Base-by-base conservation (phyloP, 495 filamentous ascomycete species). In the Pseudevernia furfuracea region DNA sequence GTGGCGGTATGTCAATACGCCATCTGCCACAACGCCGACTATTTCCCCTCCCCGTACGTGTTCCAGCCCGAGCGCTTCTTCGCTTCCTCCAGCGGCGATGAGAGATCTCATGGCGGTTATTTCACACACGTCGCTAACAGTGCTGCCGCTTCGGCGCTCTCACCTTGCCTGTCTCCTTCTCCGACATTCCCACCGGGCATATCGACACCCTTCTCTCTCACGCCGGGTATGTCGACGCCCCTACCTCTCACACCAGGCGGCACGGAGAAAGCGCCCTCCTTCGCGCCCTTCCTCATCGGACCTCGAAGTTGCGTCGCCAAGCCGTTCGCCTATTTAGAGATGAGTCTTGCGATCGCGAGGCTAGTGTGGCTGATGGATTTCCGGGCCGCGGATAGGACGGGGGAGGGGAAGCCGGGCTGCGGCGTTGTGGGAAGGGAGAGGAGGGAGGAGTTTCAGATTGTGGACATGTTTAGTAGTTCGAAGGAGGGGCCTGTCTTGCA, bases 11-110 rank as follows among this genome's bases (percentile, higher is more conserved):
- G 79, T 77, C 59, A 67, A 69, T 3, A 76, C 77, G 10, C 75
- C 75, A 0, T 68, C 69, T 8, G 80, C 80, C 21, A 85, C 82
- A 69, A 79, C 75, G 38, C 83, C 84, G 5, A 85, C 86, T 62
- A 80, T 77, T 41, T 78, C 82, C 53, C 84, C 84, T 3, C 78
- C 79, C 1, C 73, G 82, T 15, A 80, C 81, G 0, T 86, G 83
- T 58, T 82, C 85, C 58, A 84, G 82, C 7, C 37, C 5, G 19
- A 41, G 59, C 11, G 59, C 59, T 36, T 39, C 7, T 2, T 44
- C 41, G 17, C 17, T 4, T 44, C n/a, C 41, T 21, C 2, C 41
- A 2, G 2, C 41, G 11, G 2, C 5, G 38, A 41, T 6, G 38
- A 41, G 2, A 41, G 14, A 41, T 6, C 38, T 41, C 38, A 2